phyloP scores from a whole-genome alignment of 306 rosid species.

The Quercus mongolica region DNA sequence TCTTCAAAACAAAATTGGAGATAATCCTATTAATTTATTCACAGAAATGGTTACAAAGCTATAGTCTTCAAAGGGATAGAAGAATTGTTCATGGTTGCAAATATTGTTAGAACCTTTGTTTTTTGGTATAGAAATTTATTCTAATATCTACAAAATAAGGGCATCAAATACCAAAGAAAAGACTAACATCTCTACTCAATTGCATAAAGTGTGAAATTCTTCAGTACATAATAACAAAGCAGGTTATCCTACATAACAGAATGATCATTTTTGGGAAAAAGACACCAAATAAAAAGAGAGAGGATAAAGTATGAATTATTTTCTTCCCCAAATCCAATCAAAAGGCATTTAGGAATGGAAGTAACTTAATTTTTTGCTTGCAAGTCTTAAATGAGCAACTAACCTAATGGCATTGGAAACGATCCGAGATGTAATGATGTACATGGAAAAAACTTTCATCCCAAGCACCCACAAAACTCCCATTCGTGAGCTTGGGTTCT shows the following conservation, averaged over 20 bases:
- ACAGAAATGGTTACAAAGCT: no score
- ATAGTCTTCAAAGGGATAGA: no score
- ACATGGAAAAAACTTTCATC: slow-evolving; percentile 54
- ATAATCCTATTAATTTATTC: no score
- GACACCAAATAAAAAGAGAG: background rate
- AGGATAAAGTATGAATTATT: background rate
- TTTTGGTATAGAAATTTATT: no score
- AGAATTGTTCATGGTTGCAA: no score
- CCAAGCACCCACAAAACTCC: slow-evolving; percentile 50
- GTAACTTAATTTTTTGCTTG: background rate
- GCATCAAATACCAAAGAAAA: no score
- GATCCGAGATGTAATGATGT: slow-evolving; percentile 59
- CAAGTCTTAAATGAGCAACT: background rate
- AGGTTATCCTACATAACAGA: background rate
- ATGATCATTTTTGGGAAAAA: background rate
- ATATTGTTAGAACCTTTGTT: no score
- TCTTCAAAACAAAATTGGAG: background rate
- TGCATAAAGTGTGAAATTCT: background rate
- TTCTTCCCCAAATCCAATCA: background rate
- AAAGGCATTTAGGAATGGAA: background rate
- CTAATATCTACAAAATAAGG: no score
- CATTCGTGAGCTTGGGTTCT: slow-evolving; percentile 53
- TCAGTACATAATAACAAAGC: background rate
- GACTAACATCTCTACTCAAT: background rate
- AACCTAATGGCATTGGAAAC: slow-evolving; percentile 32